Base-by-base conservation (phyloP, 2,329 filamentous ascomycete species). In the Scedosporium boydii region DNA sequence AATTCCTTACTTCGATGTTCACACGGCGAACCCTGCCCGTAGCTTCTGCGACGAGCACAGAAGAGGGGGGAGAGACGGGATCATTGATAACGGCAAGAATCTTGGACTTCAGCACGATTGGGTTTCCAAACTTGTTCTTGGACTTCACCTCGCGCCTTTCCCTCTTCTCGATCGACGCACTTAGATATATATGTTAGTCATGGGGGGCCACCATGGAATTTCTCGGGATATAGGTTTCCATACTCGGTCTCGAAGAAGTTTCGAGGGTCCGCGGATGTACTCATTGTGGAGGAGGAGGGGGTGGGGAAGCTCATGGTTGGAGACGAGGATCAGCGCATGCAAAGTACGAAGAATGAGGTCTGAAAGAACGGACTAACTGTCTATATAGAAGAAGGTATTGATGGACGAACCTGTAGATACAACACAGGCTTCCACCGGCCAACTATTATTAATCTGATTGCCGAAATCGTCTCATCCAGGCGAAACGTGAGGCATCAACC, bases 211-310 rank as follows among this genome's bases (percentile, higher is more conserved):
- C 5, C 44, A 14, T 29, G 16, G 4, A 16, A 18, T 4, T 42
- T 41, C n/a, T 18, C 10, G 7, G n/a, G n/a, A 4, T 16, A 16
- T 7, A 18, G 14, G 12, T 27, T 27, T 26, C 73, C 87, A 75
- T 77, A 95, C 91, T 93, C 89, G 34, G 92, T 96, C 75, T 97
- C 90, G 72, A 98, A 98, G 79, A 96, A 98, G 71, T 95, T 86
- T 34, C 89, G 87, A 60, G 87, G 82, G 70, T 96, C 85, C 59
- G 84, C 82, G 29, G 89, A 89, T 42, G 62, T 63, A 23, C 58
- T 62, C 65, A 66, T 66, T 10, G 34, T 62, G 62, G 51, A 55
- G 55, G 16, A 21, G 23, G 9, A 23, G 59, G 38, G 21, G 26
- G 48, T 55, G 51, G 57, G 38, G 29, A 58, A 59, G 58, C 16